Evolutionary conservation across 345 rosid species (phyloP).

Genomic region (Salix purpurea): DNA sequence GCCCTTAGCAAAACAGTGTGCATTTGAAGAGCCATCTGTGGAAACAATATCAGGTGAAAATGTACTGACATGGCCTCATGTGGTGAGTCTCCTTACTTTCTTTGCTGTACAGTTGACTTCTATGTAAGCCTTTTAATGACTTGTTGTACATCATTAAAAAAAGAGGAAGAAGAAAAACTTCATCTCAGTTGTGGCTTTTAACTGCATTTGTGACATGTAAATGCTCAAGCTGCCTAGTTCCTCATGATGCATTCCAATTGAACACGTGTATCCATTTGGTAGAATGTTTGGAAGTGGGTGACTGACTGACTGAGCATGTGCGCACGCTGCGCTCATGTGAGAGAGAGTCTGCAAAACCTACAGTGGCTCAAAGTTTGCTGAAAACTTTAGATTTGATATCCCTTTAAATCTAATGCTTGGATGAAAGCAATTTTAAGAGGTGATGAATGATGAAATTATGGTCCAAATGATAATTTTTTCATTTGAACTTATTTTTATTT

Average conservation of each 20-base stretch:
- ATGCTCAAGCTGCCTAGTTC: background rate
- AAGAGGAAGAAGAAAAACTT: background rate
- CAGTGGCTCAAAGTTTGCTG: background rate
- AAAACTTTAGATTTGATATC: background rate
- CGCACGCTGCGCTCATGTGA: background rate
- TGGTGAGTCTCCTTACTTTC: conserved; percentile 48
- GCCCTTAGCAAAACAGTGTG: conserved; percentile 91
- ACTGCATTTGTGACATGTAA: background rate
- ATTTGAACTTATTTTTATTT: background rate
- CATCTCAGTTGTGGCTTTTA: background rate
- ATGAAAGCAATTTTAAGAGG: background rate
- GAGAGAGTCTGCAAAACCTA: background rate
- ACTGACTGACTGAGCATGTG: background rate
- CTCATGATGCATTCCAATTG: background rate
- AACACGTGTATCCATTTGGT: background rate
- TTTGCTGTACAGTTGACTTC: background rate
- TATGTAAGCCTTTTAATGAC: background rate
- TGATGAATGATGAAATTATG: background rate
- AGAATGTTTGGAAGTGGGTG: background rate
- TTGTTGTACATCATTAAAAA: background rate
- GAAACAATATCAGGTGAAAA: conserved; percentile 88
- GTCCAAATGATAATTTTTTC: background rate
- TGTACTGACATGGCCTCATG: conserved; percentile 88
- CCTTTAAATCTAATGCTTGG: background rate
- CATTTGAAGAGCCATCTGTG: conserved; percentile 91